Evolutionary conservation across 2,329 filamentous ascomycete genomes (phyloP), one percentile per base, ranked within the genome.

Genomic region (Microsporum canis): DNA sequence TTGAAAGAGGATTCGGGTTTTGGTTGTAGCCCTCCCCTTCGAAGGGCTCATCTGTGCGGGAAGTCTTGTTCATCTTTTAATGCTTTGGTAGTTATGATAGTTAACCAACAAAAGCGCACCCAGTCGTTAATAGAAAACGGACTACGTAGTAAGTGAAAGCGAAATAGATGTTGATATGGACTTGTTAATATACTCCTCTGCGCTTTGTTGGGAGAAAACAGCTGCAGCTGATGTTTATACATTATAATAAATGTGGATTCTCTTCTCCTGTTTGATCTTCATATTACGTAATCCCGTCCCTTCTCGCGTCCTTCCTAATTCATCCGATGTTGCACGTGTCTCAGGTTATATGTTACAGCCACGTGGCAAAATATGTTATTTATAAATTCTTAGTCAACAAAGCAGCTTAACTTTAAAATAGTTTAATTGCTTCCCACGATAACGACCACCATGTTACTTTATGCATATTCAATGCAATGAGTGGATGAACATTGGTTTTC

Each of bases 11-110:
- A 60, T 79, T 75, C 0, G 84, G 84, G 64, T 77, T 86, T 71
- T 87, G 84, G 68, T 87, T 87, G 74, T 79, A 84, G 59, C 76
- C 77, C 27, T 78, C 77, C 58, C 81, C 78, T 57, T 77, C 75
- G 57, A 78, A 70, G 34, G 78, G 75, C 61, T 82, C 78, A 63
- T 87, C 84, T 36, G 78, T 82, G 65, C 82, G 77, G 4, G 84
- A 86, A 61, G 84, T 84, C 70, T 84, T 85, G 68, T 87, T 87
- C 84, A 43, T 43, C 17, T 23, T 23, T 23, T 23, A 23, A 23
- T 23, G 17, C 17, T 23, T 23, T 23, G 17, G 17, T 23, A 23
- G 17, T 23, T 23, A 23, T 23, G 17, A 87, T 87, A 23, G 27
- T 23, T 47, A 5, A 5, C 17, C 17, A 23, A 23, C 17, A 23